Evolutionary conservation across 768 basidiomycete genomes (phyloP), one percentile per base, ranked within the genome.

Genomic region (Clavulina sp.): DNA sequence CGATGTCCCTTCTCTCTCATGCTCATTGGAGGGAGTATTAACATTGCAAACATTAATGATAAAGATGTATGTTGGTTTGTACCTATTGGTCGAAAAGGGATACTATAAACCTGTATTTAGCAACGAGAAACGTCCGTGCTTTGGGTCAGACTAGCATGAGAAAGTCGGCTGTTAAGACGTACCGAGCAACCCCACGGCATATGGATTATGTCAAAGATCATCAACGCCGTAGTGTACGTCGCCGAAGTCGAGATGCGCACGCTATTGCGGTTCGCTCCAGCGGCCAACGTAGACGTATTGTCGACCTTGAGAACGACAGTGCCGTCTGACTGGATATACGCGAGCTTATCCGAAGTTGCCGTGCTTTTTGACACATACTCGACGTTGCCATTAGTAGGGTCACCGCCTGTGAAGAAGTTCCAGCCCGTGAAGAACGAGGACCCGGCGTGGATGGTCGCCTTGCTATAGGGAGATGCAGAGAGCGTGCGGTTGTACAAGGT

Each of bases 331-430:
- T 81, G 72, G 26, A 84, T 73, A 58, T 71, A 80, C 2, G 80
- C 76, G 33, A 87, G 72, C 1, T 71, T 71, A 33, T 74, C 68
- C 6, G 63, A 57, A 50, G 64, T 65, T 1, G 82, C 81, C 23
- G 74, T 63, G 2, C 63, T 59, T 58, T 66, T 61, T 30, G 58
- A 64, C 54, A 75, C 66, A 61, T 76, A 87, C 52, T 75, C 70
- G 47, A 87, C 85, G 24, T 65, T 65, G 18, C 84, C 84, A 56
- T 75, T 64, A 0, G 84, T 86, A 2, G 84, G 84, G 63, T 87
- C 84, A 7, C 63, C 13, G 2, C 57, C 64, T 9, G 69, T 69
- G 65, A 34, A 55, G 53, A 55, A 55, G 3, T 52, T 54, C 52
- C 52, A 54, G 24, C 24, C 13, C 29, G 54, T 52, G 52, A 54